Evolutionary conservation across 2,329 filamentous ascomycete genomes (phyloP), one percentile per base, ranked within the genome.

Genomic region (Colletotrichum tropicale): DNA sequence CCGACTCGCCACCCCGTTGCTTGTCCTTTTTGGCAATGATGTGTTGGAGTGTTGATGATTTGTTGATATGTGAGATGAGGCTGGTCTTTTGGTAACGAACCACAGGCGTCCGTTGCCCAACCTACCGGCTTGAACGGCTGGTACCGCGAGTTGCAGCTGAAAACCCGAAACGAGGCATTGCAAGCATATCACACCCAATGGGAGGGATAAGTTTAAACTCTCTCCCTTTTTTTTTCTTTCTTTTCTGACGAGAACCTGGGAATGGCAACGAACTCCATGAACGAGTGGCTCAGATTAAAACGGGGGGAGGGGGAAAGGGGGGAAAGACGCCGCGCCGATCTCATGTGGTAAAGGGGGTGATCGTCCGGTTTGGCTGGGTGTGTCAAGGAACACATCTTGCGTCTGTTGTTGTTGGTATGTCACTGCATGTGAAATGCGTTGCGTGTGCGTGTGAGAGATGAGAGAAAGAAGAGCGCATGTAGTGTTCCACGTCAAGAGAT

Each of bases 321-420:
- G 62, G 69, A 75, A 68, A 73, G 69, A 73, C 36, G 55, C 36
- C 38, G 62, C 43, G 73, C 60, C 38, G 73, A 75, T 75, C 73
- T 67, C 56, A 28, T 28, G 48, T 58, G 10, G 15, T 26, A 32
- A 21, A 56, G 61, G 43, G 71, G 52, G 36, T 68, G 61, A 6
- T 15, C 34, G 24, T 55, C 26, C 52, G 32, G n/a, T 28, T 60
- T n/a, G 56, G 56, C 8, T 60, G 52, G 28, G 56, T 32, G 56
- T 60, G 56, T 60, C 26, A 26, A 60, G 56, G 16, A 30, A 18
- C 26, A n/a, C 56, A 60, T n/a, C 26, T 30, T 60, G 56, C 56
- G 56, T n/a, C 38, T 43, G 38, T 43, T 43, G 38, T 43, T 43
- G 36, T 18, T 61, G 28, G 26, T 61, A 61, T 61, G 32, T 64